Conservation (phyloP, 306 rosid species). For the Senna tora region DNA sequence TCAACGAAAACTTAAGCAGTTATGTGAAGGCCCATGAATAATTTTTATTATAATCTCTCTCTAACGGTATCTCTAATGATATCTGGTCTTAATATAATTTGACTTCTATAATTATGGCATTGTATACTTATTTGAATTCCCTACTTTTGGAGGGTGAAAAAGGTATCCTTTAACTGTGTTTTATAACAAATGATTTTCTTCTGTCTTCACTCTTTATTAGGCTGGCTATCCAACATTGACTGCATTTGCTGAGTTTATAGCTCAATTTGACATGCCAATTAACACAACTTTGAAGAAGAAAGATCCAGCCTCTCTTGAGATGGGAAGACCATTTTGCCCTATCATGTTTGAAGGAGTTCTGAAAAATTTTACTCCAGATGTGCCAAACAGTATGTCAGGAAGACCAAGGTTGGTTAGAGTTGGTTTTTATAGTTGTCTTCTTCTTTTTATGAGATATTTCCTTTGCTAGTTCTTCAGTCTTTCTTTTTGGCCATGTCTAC, state of each 20-base stretch:
- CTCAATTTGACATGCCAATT: constrained; percentile 69
- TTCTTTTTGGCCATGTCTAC: neutral
- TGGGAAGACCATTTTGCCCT: constrained; percentile 82
- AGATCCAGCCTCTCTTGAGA: constrained; percentile 57
- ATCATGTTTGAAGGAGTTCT: constrained; percentile 81
- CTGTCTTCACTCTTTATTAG: constrained; percentile 47
- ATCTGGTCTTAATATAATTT: neutral
- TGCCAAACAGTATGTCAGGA: constrained; percentile 67
- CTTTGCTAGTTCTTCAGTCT: neutral
- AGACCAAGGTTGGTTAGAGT: constrained; percentile 80
- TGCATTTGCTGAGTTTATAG: constrained; percentile 76
- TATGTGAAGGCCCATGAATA: neutral
- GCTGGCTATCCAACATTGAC: constrained; percentile 73
- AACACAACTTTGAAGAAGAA: constrained; percentile 48
- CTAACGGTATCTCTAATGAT: constrained; percentile 4
- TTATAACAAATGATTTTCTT: neutral
- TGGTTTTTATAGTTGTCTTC: neutral
- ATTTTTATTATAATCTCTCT: neutral
- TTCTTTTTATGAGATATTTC: neutral
- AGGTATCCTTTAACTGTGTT: constrained; percentile 13
- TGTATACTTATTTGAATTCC: constrained; percentile 7
- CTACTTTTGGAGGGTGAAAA: neutral
- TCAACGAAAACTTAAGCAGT: neutral
- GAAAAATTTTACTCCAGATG: constrained; percentile 74
- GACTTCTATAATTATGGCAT: neutral